Base-by-base conservation (phyloP, 192 early-diverging fungal genomes). In the Coemansia sp. region DNA sequence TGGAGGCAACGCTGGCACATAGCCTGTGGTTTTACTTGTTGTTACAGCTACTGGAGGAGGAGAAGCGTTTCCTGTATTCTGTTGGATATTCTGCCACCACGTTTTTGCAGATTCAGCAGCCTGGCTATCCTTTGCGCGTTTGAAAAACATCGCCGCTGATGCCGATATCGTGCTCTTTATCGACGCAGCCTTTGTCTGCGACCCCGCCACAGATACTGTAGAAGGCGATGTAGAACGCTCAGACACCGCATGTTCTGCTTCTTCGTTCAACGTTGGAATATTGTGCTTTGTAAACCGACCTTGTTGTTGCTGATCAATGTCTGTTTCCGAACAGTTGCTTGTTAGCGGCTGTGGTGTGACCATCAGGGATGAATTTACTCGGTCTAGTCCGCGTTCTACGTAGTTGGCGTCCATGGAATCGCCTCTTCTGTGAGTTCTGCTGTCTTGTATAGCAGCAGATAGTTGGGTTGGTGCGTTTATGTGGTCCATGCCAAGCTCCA, bases 41-140 rank as follows among this genome's bases (percentile, higher is more conserved):
- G 3, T 60, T 28, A 3, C 22, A 20, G 20, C 34, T 20, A 36
- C 57, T 6, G 57, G 36, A n/a, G 57, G 29, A n/a, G 57, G 29
- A 6, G 57, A n/a, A 16, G 12, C 56, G 38, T 17, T 12, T 36
- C 45, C 32, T 48, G 65, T 8, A 17, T 20, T 22, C 50, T 71
- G 68, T 42, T 75, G 73, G 2, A 76, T 66, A 54, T 48, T 73
- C 68, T 82, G 73, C 79, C 79, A 82, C 79, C 79, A 82, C 45
- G 72, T 45, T 58, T 73, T 76, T 25, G 79, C 79, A 22, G 79
- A 82, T 33, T 73, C 73, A 8, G 79, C 79, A 0, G 79, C 79
- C 56, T 82, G 73, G 61, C 79, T 82, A 36, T 67, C 64, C 60
- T 73, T 76, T 2, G 79, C 79, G 2, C 79, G 79, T 61, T 76